These are phyloP conservation scores for Yamadazyma scolyti DNA, from an alignment of 805 yeast genomes.

Conservation along the genomic window DNA sequence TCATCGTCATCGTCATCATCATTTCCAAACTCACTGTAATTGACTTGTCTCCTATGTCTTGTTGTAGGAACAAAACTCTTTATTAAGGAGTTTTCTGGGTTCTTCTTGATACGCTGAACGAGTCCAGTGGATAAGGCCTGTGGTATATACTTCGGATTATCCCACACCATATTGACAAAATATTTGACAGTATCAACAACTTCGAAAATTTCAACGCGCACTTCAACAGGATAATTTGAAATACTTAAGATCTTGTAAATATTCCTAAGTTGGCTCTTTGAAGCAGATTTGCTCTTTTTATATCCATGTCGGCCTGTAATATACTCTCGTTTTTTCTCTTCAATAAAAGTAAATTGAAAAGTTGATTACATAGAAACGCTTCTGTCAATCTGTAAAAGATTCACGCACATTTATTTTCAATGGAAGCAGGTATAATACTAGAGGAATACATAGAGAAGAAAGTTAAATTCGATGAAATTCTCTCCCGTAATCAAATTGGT, in stretches of 20 bases:
- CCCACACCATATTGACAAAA: constrained; percentile 16
- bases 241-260: too few species aligned
- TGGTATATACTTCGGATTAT: constrained; percentile 40
- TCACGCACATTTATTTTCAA: constrained; percentile 1
- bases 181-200: constrained; percentile 8
- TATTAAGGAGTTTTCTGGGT: constrained; percentile 69
- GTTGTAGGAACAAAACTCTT: constrained; percentile 68
- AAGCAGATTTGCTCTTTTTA: too few species aligned
- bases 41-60: constrained; percentile 73
- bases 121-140: constrained; percentile 82
- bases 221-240: too few species aligned
- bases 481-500: constrained; percentile 5
- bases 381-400: too few species aligned
- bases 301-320: too few species aligned
- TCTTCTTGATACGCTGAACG: constrained; percentile 60
- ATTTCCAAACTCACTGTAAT: constrained; percentile 78
- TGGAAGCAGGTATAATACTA: constrained; percentile 10
- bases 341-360: too few species aligned
- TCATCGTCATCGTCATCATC: constrained; percentile 45
- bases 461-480: constrained; percentile 7
- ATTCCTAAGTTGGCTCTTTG: too few species aligned
- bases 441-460: constrained; percentile 8
- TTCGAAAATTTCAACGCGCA: constrained; percentile 1
- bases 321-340: too few species aligned
- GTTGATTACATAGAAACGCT: too few species aligned